A percentile compares a stretch with the other conserved stretches of the same genome.
phyloP scores from a whole-genome alignment of 495 filamentous ascomycete genomes.

The Cryomyces antarcticus region DNA sequence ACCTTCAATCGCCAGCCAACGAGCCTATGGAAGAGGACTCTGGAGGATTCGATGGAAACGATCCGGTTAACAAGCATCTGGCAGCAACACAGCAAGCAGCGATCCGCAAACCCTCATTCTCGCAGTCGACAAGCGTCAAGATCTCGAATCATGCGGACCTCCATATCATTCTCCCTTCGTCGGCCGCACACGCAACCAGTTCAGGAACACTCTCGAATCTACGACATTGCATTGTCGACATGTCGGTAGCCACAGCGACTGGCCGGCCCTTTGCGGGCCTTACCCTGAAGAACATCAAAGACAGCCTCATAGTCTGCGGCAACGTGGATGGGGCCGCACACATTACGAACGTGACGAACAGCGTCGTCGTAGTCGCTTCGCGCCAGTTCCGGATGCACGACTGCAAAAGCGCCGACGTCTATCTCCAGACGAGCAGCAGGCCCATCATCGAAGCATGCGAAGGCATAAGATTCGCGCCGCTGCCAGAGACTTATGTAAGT shows the following conservation, averaged over 20 bases:
- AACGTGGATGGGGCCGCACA: conserved; percentile 62
- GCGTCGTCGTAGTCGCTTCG: conserved; percentile 53
- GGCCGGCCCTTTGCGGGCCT: conserved; percentile 53
- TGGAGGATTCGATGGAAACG: not conserved
- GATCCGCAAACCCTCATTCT: conserved; percentile 38
- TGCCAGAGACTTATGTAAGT: conserved; percentile 50
- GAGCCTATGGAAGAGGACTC: conserved; percentile 3
- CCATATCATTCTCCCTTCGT: conserved; percentile 56
- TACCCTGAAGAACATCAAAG: conserved; percentile 44
- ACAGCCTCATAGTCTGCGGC: conserved; percentile 55
- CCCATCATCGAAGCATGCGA: conserved; percentile 88
- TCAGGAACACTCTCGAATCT: conserved; percentile 58
- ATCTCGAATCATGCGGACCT: conserved; percentile 39
- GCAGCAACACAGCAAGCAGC: not conserved
- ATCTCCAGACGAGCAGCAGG: conserved; percentile 58
- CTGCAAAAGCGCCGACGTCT: conserved; percentile 57
- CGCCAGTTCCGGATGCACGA: conserved; percentile 85
- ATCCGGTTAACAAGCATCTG: not conserved
- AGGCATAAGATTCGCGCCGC: conserved; percentile 55
- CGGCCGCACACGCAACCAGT: conserved; percentile 42
- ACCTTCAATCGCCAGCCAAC: conserved; percentile 26
- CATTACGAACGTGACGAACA: conserved; percentile 52
- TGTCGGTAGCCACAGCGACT: conserved; percentile 40
- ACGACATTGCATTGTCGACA: conserved; percentile 53
- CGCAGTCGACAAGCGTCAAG: conserved; percentile 34